Base-by-base conservation (phyloP, 1,139 yeast genomes). In the Arxiozyma heterogenica region DNA sequence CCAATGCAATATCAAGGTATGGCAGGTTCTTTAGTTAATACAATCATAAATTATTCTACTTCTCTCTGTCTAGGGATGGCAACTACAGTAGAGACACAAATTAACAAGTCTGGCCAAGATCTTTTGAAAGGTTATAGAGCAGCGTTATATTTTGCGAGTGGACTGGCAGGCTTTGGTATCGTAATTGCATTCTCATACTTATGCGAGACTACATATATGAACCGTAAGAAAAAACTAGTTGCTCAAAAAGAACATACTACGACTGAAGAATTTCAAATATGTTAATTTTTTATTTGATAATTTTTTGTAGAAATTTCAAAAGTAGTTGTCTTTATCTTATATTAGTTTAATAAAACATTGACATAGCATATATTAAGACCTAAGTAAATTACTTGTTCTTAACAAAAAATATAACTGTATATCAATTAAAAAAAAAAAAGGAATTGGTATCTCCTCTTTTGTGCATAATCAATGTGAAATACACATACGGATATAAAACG, bases 1-100 rank as follows among this genome's bases (percentile, higher is more conserved):
- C 83, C 84, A 0, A 63, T 67, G 54, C 72, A 73, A 53, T 77
- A 78, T 56, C 84, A 80, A 64, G 84, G 84, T 38, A 78, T 80
- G 80, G 83, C 83, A 0, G 83, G 83, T 1, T 79, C 83, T 1
- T 65, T 80, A 53, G 80, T 80, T 1, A 71, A 80, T 27, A 80
- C 84, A 0, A 77, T 79, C 56, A 74, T 77, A 17, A 80, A 79
- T 61, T 80, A 80, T 58, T 77, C 82, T 1, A 80, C 77, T 59
- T 77, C 83, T 0, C 64, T 80, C 9, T 75, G 78, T 53, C 68
- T 80, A 47, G 83, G 82, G n/a, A 70, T 79, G 46, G 78, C 77
- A 9, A 73, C 75, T 21, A 75, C 79, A 15, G 79, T 79, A 4
- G 82, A 80, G 59, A 63, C 65, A 1, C 72, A 75, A 53, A 69